Evolutionary conservation across 345 rosid species (phyloP), one percentile per base, ranked within the genome.

Genomic region (Brassica incana): DNA sequence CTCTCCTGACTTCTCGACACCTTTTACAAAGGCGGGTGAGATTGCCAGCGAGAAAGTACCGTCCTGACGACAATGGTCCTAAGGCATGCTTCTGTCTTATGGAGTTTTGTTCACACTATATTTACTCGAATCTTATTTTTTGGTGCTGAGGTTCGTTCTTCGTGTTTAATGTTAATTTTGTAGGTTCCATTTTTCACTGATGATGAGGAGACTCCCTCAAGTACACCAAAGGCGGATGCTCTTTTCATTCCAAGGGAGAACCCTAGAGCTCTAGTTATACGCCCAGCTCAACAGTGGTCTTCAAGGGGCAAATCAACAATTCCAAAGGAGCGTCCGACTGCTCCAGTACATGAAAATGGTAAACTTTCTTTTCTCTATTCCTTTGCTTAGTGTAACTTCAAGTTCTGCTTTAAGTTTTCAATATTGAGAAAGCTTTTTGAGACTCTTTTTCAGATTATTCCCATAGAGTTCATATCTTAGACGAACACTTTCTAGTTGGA

Each of bases 221-320:
- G 93, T 77, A 92, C 95, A 30, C 98, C 99, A 5, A 93, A 96
- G 86, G 97, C 95, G 5, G 97, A 92, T 85, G 98, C 97, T 54
- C 86, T 91, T 69, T 89, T 96, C 81, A 81, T 96, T 85, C 99
- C 97, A 11, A 83, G 99, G 86, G 99, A 96, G 81, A 93, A 96
- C 77, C 99, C 99, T 43, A 89, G 98, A 83, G 88, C 97, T 81
- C 84, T 93, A 56, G 87, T 96, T 66, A 92, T 92, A 78, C 92
- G 83, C 76, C 92, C 97, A 67, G 69, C 75, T 30, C 94, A 88
- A 61, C 78, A 79, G 65, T 79, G 82, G 82, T 35, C 82, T 67
- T 73, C 78, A 11, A 87, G 93, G 78, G 90, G 83, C 45, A 91
- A 87, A 82, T 74, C 75, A 64, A 81, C 90, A 45, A 82, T 86